These are phyloP conservation scores for Blastocystis sp. DNA, from an alignment of 352 stramenopile genomes.

Conservation along the genomic window DNA sequence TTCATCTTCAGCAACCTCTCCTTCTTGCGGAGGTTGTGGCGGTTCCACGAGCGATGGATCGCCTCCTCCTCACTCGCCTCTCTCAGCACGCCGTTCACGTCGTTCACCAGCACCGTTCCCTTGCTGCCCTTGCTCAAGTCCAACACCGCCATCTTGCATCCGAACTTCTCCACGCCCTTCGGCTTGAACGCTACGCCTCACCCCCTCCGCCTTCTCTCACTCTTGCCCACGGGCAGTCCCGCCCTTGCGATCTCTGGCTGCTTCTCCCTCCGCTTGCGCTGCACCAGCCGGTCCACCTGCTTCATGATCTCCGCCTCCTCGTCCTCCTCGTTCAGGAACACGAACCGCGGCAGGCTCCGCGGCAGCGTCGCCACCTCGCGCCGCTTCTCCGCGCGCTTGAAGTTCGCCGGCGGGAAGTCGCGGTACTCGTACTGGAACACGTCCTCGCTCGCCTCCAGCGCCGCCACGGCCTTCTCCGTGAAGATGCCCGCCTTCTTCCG, in stretches of 20 bases:
- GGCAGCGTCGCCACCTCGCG: background rate
- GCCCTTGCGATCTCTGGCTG: background rate
- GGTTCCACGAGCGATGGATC: constrained; percentile 32
- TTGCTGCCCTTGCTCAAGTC: constrained; percentile 41
- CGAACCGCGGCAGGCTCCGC: background rate
- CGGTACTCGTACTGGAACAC: constrained; percentile 37
- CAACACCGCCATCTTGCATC: constrained; percentile 22
- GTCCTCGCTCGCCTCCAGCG: constrained; percentile 6
- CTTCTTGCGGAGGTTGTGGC: background rate
- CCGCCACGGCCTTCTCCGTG: background rate
- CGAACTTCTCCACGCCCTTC: background rate
- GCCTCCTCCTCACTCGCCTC: constrained; percentile 19
- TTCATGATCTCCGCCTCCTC: constrained; percentile 28
- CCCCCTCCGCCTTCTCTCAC: background rate
- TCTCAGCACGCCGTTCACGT: constrained; percentile 19
- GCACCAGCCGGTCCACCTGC: constrained; percentile 4
- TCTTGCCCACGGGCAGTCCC: background rate
- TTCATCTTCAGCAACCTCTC: constrained; percentile 41
- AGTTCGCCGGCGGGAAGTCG: constrained; percentile 1
- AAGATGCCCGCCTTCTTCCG: constrained; percentile 10
- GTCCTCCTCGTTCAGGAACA: constrained; percentile 34
- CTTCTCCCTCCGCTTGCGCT: background rate
- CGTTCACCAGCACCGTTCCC: background rate
- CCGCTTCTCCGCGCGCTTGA: background rate
- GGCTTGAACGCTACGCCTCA: background rate